These are phyloP conservation scores for Fusarium nanum DNA, from an alignment of 2,329 filamentous ascomycete genomes.

Conservation along the genomic window DNA sequence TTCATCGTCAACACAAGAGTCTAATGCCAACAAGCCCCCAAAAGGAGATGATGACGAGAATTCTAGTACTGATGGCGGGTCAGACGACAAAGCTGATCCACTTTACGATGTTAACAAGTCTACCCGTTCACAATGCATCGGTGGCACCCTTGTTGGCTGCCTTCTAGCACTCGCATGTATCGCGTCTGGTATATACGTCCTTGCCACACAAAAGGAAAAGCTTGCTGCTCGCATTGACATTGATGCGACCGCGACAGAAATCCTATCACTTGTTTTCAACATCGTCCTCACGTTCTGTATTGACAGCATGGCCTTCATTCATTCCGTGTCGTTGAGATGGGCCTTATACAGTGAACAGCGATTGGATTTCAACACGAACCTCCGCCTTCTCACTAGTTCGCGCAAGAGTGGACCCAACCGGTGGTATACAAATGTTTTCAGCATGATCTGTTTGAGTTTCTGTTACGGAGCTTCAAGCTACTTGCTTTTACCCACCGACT, in stretches of 20 bases:
- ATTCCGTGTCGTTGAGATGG: background rate
- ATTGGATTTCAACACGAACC: background rate
- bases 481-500: background rate
- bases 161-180: background rate
- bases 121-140: background rate
- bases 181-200: background rate
- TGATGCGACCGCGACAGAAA: background rate
- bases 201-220: background rate
- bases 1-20: background rate
- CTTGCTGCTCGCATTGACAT: background rate
- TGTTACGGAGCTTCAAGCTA: background rate
- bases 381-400: background rate
- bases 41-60: background rate
- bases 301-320: background rate
- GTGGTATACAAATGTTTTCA: background rate
- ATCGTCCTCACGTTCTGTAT: background rate
- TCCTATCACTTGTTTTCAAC: background rate
- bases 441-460: background rate
- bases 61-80: background rate
- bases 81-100: background rate
- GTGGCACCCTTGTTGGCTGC: background rate
- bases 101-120: background rate
- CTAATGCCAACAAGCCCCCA: background rate
- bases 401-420: background rate
- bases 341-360: background rate